Base-by-base conservation (phyloP, 2,329 filamentous ascomycete genomes). In the Cercospora sp. region DNA sequence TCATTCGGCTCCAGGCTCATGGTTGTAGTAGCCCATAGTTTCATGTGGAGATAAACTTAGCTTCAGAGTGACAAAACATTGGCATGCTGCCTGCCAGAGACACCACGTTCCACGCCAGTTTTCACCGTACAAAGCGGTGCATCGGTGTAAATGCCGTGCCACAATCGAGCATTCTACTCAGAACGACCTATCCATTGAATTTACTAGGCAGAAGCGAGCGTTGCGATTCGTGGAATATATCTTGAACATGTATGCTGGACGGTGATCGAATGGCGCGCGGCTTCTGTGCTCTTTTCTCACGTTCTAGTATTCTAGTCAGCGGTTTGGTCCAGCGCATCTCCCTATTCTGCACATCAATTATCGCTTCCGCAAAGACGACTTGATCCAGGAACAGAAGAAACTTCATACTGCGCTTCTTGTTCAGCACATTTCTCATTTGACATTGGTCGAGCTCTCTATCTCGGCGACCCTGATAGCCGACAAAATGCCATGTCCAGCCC, bases 361-460 rank as follows among this genome's bases (percentile, higher is more conserved):
- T 40, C 4, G 43, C n/a, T 49, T 21, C n/a, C 12, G 16, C 40
- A 18, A 4, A 18, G 7, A 21, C n/a, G 8, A 1, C 3, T 21
- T 18, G 40, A 21, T n/a, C 40, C 5, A 8, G 40, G n/a, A 18
- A 8, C n/a, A 43, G 40, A 3, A 49, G 43, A 49, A 49, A 21
- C 10, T 49, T 49, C 43, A 49, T 26, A 2, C 3, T 51, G 45
- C 45, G 45, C 45, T 13, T 24, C 12, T 51, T 24, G 4, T 12
- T 51, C 45, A 24, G 45, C 45, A 51, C 45, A 51, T 51, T 51
- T 51, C 45, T 51, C 45, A 51, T 51, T 51, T 51, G 45, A 51
- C 45, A 21, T 51, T 51, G 18, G 21, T 51, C 45, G 45, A 51
- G 45, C 45, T 51, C 45, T 51, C 45, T 51, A 51, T 51, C 45